A percentile compares a stretch with the other conserved stretches of the same genome.
Evolutionary conservation across 495 filamentous ascomycete genomes (phyloP).

Genomic region (Aspergillus biplanus): DNA sequence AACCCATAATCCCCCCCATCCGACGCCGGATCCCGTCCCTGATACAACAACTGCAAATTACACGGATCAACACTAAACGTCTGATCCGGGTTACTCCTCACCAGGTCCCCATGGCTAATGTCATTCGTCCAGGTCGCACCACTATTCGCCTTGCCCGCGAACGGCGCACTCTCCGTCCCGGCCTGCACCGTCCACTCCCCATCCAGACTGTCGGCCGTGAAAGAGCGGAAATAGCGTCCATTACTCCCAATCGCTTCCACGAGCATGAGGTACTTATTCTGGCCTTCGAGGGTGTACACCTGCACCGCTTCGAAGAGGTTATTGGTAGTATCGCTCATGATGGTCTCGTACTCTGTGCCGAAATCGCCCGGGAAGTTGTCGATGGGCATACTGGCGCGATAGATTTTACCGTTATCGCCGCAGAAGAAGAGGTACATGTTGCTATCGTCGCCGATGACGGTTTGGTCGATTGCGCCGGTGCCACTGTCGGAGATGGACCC

Average conservation of each 20-base stretch:
- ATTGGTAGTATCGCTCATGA: slow-evolving; percentile 56
- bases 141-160: slow-evolving; percentile 65
- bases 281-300: slow-evolving; percentile 61
- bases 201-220: slow-evolving; percentile 55
- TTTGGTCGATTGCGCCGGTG: slow-evolving; percentile 61
- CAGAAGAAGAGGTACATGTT: slow-evolving; percentile 69
- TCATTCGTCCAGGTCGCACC: slow-evolving; percentile 66
- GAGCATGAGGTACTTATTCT: slow-evolving; percentile 62
- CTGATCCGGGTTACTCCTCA: slow-evolving; percentile 58
- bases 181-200: slow-evolving; percentile 60
- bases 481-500: slow-evolving; percentile 53
- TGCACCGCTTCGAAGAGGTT: slow-evolving; percentile 67
- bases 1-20: slow-evolving; percentile 39
- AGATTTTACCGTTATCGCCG: slow-evolving; percentile 68
- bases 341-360: slow-evolving; percentile 47
- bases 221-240: slow-evolving; percentile 68
- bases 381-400: slow-evolving; percentile 62
- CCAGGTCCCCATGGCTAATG: slow-evolving; percentile 64
- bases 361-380: slow-evolving; percentile 62
- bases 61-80: slow-evolving; percentile 60
- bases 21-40: slow-evolving; percentile 46
- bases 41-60: slow-evolving; percentile 63
- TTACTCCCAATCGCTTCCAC: slow-evolving; percentile 60
- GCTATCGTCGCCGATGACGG: slow-evolving; percentile 58
- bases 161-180: slow-evolving; percentile 53